A percentile compares a stretch with the other conserved stretches of the same genome.
phyloP scores from a whole-genome alignment of 2,329 filamentous ascomycete species.

The Moelleriella libera region DNA sequence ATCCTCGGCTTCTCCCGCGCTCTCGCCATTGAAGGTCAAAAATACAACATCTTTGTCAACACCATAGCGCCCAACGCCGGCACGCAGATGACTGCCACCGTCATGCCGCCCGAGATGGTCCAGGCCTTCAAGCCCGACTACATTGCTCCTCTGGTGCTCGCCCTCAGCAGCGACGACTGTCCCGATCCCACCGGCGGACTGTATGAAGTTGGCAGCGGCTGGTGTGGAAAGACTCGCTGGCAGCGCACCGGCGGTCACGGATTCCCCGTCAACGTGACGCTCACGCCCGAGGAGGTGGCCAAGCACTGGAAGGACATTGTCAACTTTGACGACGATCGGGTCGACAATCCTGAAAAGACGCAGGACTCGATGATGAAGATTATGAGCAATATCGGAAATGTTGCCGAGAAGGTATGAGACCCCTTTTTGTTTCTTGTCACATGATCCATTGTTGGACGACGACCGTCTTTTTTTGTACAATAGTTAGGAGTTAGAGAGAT shows the following conservation, averaged over 20 bases:
- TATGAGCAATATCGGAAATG: slow-evolving; percentile 75
- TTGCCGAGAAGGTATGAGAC: slow-evolving; percentile 47
- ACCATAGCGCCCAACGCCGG: slow-evolving; percentile 96
- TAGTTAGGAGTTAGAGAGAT: slow-evolving; percentile 3
- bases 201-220: slow-evolving; percentile 91
- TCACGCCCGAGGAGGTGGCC: slow-evolving; percentile 74
- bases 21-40: slow-evolving; percentile 80
- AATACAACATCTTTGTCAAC: slow-evolving; percentile 98
- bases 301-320: slow-evolving; percentile 65
- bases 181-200: slow-evolving; percentile 75
- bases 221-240: slow-evolving; percentile 87
- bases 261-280: slow-evolving; percentile 74
- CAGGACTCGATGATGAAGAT: slow-evolving; percentile 65
- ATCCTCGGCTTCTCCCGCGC: slow-evolving; percentile 93
- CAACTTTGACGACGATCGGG: slow-evolving; percentile 76
- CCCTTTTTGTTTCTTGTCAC: slow-evolving; percentile 5
- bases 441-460: neutral
- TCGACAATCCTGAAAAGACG: slow-evolving; percentile 71
- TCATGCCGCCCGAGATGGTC: slow-evolving; percentile 93
- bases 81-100: slow-evolving; percentile 84
- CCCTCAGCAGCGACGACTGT: slow-evolving; percentile 73
- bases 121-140: slow-evolving; percentile 99
- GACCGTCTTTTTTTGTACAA: slow-evolving; percentile 3
- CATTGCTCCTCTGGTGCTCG: slow-evolving; percentile 82
- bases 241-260: slow-evolving; percentile 79